phyloP scores from a whole-genome alignment of 495 filamentous ascomycete genomes.

The Penicillium soppii region DNA sequence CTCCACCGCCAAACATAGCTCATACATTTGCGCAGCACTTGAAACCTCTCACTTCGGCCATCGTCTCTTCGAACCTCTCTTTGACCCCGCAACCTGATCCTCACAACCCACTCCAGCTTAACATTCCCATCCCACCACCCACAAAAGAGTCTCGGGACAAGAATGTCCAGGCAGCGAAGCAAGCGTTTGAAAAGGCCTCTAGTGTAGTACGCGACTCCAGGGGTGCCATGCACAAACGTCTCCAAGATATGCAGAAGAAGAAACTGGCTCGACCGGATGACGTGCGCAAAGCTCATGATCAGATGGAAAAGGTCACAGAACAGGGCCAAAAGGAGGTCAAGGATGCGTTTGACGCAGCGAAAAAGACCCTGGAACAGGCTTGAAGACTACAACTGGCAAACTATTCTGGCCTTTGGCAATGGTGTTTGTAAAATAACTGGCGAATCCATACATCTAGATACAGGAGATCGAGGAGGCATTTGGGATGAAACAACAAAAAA shows the following conservation, averaged over 20 bases:
- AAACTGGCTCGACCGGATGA: slow-evolving; percentile 64
- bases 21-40: slow-evolving; percentile 47
- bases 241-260: slow-evolving; percentile 58
- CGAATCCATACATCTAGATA: slow-evolving; percentile 24
- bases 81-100: slow-evolving; percentile 71
- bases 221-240: slow-evolving; percentile 59
- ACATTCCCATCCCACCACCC: slow-evolving; percentile 66
- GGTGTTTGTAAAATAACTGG: slow-evolving; percentile 13
- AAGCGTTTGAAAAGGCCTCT: slow-evolving; percentile 60
- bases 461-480: slow-evolving; percentile 8
- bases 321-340: slow-evolving; percentile 66
- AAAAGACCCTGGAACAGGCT: slow-evolving; percentile 55
- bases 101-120: slow-evolving; percentile 67
- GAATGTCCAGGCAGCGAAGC: slow-evolving; percentile 54
- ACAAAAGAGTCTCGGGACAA: slow-evolving; percentile 60
- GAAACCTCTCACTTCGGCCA: slow-evolving; percentile 70
- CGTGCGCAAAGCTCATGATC: slow-evolving; percentile 60
- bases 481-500: slow-evolving; percentile 8
- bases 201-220: slow-evolving; percentile 54
- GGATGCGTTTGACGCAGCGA: slow-evolving; percentile 63
- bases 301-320: slow-evolving; percentile 75
- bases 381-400: slow-evolving; percentile 8
- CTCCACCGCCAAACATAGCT: background rate
- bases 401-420: background rate
- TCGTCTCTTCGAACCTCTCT: slow-evolving; percentile 65